phyloP scores from a whole-genome alignment of 129 eudicot species.

The Erigeron canadensis region DNA sequence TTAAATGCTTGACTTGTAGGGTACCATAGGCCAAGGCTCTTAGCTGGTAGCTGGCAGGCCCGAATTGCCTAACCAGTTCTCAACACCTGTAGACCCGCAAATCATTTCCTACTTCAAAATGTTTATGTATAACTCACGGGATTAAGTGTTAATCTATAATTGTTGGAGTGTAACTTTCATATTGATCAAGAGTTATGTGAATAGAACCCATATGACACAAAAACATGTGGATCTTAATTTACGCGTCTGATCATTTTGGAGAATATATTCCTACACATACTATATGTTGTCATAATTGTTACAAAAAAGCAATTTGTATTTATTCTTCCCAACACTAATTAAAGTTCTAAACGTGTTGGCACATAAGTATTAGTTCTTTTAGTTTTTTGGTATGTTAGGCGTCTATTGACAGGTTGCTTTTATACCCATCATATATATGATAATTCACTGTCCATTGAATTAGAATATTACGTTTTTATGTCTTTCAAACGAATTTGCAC shows the following conservation, averaged over 20 bases:
- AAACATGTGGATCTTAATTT: too few relatives aligned
- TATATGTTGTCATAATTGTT: constrained; percentile 5
- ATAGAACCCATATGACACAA: not conserved
- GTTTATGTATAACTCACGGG: not conserved
- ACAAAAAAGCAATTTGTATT: not conserved
- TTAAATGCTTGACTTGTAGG: too few relatives aligned
- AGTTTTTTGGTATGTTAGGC: not conserved
- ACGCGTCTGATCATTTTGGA: constrained; percentile 12
- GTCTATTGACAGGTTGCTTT: not conserved
- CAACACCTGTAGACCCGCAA: not conserved
- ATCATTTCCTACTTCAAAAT: not conserved
- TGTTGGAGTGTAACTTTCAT: not conserved
- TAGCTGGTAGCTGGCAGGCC: too few relatives aligned
- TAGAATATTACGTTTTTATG: too few relatives aligned
- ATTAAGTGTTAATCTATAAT: not conserved
- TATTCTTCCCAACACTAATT: constrained; percentile 20
- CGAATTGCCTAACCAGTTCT: too few relatives aligned
- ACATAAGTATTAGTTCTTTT: constrained; percentile 10
- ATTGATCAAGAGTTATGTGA: not conserved
- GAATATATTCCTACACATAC: constrained; percentile 27
- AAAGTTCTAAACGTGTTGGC: constrained; percentile 8
- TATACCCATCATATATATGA: not conserved
- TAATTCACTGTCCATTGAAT: not conserved
- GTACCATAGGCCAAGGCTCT: too few relatives aligned
- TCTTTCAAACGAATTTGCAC: too few relatives aligned